phyloP scores from a whole-genome alignment of 2,329 filamentous ascomycete genomes.

The Trichoderma sp. region DNA sequence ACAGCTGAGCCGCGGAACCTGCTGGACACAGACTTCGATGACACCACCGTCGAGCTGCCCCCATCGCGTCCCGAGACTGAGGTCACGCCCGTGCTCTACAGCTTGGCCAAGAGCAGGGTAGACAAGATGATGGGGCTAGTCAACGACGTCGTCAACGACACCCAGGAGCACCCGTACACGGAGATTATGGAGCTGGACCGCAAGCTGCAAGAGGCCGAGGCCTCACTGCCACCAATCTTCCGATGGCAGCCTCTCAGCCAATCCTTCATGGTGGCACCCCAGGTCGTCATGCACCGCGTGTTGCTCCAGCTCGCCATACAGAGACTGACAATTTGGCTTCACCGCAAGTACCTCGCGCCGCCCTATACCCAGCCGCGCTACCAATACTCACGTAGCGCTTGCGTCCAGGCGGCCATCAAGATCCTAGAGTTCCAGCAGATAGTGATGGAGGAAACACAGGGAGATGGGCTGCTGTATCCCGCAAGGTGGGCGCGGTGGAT shows the following conservation, averaged over 20 bases:
- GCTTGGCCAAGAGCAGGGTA: neutral
- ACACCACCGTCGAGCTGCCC: too few species aligned
- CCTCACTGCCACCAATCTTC: neutral
- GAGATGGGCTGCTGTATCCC: neutral
- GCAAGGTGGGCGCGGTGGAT: neutral
- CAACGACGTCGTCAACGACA: neutral
- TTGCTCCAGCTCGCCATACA: neutral
- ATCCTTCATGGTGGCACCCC: neutral
- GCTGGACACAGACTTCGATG: too few species aligned
- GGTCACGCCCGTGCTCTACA: too few species aligned
- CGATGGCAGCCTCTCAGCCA: neutral
- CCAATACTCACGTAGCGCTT: neutral
- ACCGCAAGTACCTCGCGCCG: neutral
- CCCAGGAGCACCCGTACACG: neutral
- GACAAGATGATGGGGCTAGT: neutral
- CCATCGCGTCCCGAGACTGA: too few species aligned
- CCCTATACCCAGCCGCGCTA: neutral
- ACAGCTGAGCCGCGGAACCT: neutral
- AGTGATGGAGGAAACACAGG: neutral
- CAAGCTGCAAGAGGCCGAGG: neutral
- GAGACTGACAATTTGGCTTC: neutral
- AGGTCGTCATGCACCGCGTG: neutral
- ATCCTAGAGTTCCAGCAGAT: neutral
- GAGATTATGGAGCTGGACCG: neutral
- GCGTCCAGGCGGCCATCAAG: neutral